These are phyloP conservation scores for Cladosporium halotolerans DNA, from an alignment of 2,329 filamentous ascomycete species.

Conservation along the genomic window DNA sequence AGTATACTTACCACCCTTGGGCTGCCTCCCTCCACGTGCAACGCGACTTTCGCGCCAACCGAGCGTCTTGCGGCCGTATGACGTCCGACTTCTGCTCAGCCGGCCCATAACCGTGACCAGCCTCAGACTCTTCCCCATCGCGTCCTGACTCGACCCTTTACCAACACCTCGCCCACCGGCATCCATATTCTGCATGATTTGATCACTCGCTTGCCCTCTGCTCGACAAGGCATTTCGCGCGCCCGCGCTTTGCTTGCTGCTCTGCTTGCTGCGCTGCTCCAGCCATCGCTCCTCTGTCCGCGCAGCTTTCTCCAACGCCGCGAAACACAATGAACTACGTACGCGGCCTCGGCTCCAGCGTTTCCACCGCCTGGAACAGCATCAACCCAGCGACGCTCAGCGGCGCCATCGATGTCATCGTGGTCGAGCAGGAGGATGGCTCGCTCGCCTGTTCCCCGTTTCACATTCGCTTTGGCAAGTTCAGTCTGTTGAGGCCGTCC, in stretches of 20 bases:
- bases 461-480: constrained; percentile 98
- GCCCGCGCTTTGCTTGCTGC: too few species aligned
- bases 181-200: not conserved
- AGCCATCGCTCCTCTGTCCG: not conserved
- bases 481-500: constrained; percentile 85
- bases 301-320: not conserved
- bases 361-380: constrained; percentile 98
- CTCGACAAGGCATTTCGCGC: not conserved
- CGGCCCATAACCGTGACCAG: not conserved
- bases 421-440: constrained; percentile 92
- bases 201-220: not conserved
- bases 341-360: constrained; percentile 85
- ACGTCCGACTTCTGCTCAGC: constrained; percentile 9
- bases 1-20: too few species aligned
- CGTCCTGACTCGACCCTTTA: too few species aligned
- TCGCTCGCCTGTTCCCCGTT: constrained; percentile 88
- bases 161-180: too few species aligned
- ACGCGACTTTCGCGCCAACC: not conserved
- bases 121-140: not conserved
- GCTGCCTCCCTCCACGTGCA: too few species aligned
- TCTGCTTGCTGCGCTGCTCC: not conserved
- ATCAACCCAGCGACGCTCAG: constrained; percentile 97
- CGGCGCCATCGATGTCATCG: constrained; percentile 97
- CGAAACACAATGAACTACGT: constrained; percentile 86
- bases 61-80: constrained; percentile 6